Evolutionary conservation across 306 rosid species (phyloP).

Genomic region (Vicia villosa): DNA sequence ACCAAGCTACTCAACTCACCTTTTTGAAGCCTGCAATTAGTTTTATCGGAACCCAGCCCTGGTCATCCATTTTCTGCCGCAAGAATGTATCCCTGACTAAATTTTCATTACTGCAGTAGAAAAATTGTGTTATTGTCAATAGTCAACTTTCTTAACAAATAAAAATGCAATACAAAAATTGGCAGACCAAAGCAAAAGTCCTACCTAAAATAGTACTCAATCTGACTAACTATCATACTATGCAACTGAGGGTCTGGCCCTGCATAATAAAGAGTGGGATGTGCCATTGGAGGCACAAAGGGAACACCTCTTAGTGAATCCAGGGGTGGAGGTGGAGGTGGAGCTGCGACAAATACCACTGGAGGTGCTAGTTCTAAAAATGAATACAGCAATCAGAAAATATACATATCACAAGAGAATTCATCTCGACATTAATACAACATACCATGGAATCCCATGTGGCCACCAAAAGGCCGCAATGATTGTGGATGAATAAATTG

Average conservation of each 20-base stretch:
- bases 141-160: slow-evolving; percentile 35
- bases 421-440: slow-evolving; percentile 14
- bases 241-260: slow-evolving; percentile 63
- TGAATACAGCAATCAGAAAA: slow-evolving; percentile 33
- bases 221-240: slow-evolving; percentile 68
- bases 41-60: slow-evolving; percentile 82
- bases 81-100: slow-evolving; percentile 75
- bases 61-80: slow-evolving; percentile 83
- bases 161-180: slow-evolving; percentile 8
- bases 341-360: slow-evolving; percentile 52
- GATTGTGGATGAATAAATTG: slow-evolving; percentile 54
- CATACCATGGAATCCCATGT: slow-evolving; percentile 70
- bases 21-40: slow-evolving; percentile 77
- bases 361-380: slow-evolving; percentile 56
- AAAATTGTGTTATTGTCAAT: slow-evolving; percentile 16
- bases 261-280: slow-evolving; percentile 44
- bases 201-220: slow-evolving; percentile 93
- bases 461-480: slow-evolving; percentile 56
- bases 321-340: slow-evolving; percentile 50
- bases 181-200: slow-evolving; percentile 21
- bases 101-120: slow-evolving; percentile 73
- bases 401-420: slow-evolving; percentile 11
- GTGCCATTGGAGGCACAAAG: slow-evolving; percentile 53
- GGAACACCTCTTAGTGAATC: slow-evolving; percentile 59
- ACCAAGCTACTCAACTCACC: slow-evolving; percentile 69